These are phyloP conservation scores for Glycine tomentella DNA, from an alignment of 306 rosid genomes.

Conservation along the genomic window DNA sequence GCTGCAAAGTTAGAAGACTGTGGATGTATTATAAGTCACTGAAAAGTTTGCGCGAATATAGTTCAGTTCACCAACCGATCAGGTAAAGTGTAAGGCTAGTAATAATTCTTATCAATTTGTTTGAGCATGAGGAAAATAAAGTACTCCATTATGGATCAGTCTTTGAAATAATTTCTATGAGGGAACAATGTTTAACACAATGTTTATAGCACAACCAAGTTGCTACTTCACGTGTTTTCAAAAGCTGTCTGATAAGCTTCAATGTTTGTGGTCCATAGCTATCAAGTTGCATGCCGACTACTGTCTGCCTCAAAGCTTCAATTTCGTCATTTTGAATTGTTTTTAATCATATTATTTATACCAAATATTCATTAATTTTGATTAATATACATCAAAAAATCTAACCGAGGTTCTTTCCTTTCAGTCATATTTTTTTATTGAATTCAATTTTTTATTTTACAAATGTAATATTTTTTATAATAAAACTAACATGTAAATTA, in stretches of 20 bases:
- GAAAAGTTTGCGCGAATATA: slow-evolving; percentile 36
- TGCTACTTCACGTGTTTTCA: slow-evolving; percentile 8
- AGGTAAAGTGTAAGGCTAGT: background rate
- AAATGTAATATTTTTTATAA: background rate
- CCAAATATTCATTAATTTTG: too few relatives aligned
- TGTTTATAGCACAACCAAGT: background rate
- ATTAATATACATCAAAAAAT: too few relatives aligned
- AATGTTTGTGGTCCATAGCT: background rate
- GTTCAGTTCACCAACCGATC: background rate
- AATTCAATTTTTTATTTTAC: too few relatives aligned
- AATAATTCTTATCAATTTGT: background rate
- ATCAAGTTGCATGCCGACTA: too few relatives aligned
- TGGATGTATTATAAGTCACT: background rate
- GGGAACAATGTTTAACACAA: slow-evolving; percentile 3
- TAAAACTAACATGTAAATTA: background rate
- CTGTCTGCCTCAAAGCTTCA: slow-evolving; percentile 26
- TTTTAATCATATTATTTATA: too few relatives aligned
- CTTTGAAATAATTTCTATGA: background rate
- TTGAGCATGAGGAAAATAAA: background rate
- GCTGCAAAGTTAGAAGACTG: slow-evolving; percentile 21
- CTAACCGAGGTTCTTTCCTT: too few relatives aligned
- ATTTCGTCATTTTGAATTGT: background rate
- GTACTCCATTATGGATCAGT: background rate
- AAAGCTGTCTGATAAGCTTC: slow-evolving; percentile 14
- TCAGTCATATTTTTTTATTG: background rate